These are phyloP conservation scores for Lodderomyces metapsilosis DNA, from an alignment of 1,139 yeast genomes.

Conservation along the genomic window DNA sequence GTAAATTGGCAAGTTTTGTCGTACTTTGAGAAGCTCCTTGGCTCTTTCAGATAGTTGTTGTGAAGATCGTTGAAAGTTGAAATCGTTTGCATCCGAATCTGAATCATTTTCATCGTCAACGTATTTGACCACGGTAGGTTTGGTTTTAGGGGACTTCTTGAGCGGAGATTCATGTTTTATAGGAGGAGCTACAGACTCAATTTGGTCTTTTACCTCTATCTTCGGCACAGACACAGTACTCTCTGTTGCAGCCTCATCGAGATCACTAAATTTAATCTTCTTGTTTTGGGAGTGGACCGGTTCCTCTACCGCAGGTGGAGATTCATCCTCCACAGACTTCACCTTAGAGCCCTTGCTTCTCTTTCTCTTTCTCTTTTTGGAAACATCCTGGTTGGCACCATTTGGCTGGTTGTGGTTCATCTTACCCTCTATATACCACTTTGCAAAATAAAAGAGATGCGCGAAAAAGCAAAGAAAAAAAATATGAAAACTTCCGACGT, in stretches of 20 bases:
- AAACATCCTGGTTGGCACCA: background rate
- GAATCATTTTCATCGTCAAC: conserved; percentile 15
- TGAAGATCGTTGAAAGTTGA: conserved; percentile 4
- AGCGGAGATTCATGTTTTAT: background rate
- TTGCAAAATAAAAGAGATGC: conserved; percentile 5
- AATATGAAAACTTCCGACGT: conserved; percentile 1
- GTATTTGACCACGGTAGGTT: conserved; percentile 15
- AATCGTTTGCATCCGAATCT: conserved; percentile 4
- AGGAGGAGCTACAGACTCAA: background rate
- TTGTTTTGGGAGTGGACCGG: conserved; percentile 16
- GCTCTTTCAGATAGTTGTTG: conserved; percentile 42
- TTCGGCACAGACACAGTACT: background rate
- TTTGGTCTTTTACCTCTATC: background rate
- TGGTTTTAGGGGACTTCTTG: background rate
- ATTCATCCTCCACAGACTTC: conserved; percentile 4
- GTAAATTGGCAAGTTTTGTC: conserved; percentile 72
- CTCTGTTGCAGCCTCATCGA: conserved; percentile 5
- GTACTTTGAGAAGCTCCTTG: conserved; percentile 41
- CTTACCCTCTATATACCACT: background rate
- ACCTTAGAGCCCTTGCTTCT: conserved; percentile 18
- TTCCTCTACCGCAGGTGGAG: background rate
- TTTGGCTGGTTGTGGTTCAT: background rate
- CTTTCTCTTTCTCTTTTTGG: conserved; percentile 21
- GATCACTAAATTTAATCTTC: conserved; percentile 30
- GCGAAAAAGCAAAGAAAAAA: conserved; percentile 1